These are phyloP conservation scores for Eragrostis curvula DNA, from an alignment of 176 grass and related monocot species.

Conservation along the genomic window DNA sequence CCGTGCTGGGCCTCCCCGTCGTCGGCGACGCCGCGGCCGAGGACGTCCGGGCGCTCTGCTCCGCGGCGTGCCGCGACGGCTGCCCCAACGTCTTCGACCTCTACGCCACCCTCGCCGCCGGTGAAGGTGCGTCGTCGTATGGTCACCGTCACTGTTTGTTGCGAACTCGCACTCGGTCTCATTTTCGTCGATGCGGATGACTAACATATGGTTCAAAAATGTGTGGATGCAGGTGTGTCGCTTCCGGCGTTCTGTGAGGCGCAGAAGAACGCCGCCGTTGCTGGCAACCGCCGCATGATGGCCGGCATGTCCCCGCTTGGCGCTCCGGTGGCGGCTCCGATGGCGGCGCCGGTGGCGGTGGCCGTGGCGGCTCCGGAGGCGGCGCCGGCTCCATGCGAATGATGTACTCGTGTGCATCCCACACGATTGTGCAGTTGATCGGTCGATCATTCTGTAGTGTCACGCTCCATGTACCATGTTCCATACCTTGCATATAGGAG, in stretches of 20 bases:
- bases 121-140: slow-evolving; percentile 38
- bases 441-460: background rate
- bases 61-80: slow-evolving; percentile 40
- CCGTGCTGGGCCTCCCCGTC: slow-evolving; percentile 53
- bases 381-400: slow-evolving; percentile 11
- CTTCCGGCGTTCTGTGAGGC: slow-evolving; percentile 30
- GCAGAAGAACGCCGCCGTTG: background rate
- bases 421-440: no score
- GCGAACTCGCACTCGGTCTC: no score
- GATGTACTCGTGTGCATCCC: background rate
- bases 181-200: no score
- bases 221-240: background rate
- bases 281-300: slow-evolving; percentile 38
- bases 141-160: no score
- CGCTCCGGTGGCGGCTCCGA: background rate
- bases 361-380: background rate
- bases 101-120: slow-evolving; percentile 62
- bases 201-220: no score
- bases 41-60: slow-evolving; percentile 57
- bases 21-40: slow-evolving; percentile 30
- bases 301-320: background rate
- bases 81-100: slow-evolving; percentile 73
- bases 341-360: no score
- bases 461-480: background rate
- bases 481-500: no score